Base-by-base conservation (phyloP, 331 rosid genomes). In the Acacia concinna region DNA sequence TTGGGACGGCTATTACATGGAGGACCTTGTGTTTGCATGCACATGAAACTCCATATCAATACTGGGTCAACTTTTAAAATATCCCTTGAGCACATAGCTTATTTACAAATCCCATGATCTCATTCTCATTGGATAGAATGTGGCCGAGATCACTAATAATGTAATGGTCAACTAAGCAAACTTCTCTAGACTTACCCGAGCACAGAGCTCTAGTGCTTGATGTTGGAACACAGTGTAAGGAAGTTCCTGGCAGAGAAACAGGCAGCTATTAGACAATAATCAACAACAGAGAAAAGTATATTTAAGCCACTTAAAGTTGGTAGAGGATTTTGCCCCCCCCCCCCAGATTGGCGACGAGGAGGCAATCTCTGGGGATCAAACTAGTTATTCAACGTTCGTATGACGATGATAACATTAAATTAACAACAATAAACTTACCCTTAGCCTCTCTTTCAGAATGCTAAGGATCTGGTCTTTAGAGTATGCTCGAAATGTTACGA, bases 141-240 rank as follows among this genome's bases (percentile, higher is more conserved):
- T 31, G 15, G 32, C 27, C 57, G 34, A 31, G 46, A 60, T 54
- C 78, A 34, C 30, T 7, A 4, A 47, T 72, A 72, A 64, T 40
- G 56, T 25, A n/a, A 66, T 35, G 40, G 68, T 30, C 74, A 46
- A 49, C 54, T 57, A 6, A 75, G 54, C 35, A 67, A 77, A 66
- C 30, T 37, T 71, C 14, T 32, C 15, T 5, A 15, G 73, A 68
- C 51, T 35, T 78, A 96, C 98, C 84, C 99, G 90, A 21, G 98
- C 97, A 89, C 99, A 96, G 43, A 93, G 90, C 60, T 96, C 97
- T 86, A 93, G 68, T 73, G 99, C 94, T 86, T 85, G 96, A 25
- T 81, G 89, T 71, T 90, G 97, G 85, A 93, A 91, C 82, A 89
- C 86, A 14, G 62, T 76, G 86, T 67, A 90, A 79, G 97, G 97